A percentile compares a stretch with the other conserved stretches of the same genome.
These are phyloP conservation scores for Kazachstania martiniae DNA, from an alignment of 805 yeast genomes.

Conservation along the genomic window DNA sequence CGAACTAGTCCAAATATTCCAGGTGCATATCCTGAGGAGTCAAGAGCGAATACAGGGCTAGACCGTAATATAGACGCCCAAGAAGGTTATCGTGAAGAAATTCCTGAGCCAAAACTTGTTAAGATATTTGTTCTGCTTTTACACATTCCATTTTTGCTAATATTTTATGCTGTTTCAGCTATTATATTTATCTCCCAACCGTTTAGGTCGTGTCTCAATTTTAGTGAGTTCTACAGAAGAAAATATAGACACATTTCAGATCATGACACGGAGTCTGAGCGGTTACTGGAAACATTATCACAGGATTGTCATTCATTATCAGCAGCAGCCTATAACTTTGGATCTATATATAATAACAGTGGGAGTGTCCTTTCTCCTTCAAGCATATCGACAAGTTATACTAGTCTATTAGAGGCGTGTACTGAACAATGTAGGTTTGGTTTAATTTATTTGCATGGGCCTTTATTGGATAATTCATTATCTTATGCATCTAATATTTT, in stretches of 20 bases:
- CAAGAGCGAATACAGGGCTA: no score
- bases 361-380: constrained; percentile 11
- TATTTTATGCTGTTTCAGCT: constrained; percentile 2
- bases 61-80: no score
- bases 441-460: constrained; percentile 61
- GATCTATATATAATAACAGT: constrained; percentile 19
- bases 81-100: no score
- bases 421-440: constrained; percentile 63
- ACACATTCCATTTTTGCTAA: constrained; percentile 5
- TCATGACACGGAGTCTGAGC: constrained; percentile 6
- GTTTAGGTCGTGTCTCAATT: constrained; percentile 14
- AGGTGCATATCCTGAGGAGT: no score
- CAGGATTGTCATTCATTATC: constrained; percentile 6
- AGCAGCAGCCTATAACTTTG: constrained; percentile 11
- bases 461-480: constrained; percentile 52
- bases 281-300: constrained; percentile 10
- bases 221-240: constrained; percentile 16
- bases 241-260: constrained; percentile 8
- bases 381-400: constrained; percentile 57
- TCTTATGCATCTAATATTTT: constrained; percentile 45
- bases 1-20: no score
- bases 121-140: no score
- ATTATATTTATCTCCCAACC: constrained; percentile 2
- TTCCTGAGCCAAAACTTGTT: no score
- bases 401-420: constrained; percentile 64